Evolutionary conservation across 2,329 filamentous ascomycete species (phyloP).

Genomic region (Colletotrichum viniferum): DNA sequence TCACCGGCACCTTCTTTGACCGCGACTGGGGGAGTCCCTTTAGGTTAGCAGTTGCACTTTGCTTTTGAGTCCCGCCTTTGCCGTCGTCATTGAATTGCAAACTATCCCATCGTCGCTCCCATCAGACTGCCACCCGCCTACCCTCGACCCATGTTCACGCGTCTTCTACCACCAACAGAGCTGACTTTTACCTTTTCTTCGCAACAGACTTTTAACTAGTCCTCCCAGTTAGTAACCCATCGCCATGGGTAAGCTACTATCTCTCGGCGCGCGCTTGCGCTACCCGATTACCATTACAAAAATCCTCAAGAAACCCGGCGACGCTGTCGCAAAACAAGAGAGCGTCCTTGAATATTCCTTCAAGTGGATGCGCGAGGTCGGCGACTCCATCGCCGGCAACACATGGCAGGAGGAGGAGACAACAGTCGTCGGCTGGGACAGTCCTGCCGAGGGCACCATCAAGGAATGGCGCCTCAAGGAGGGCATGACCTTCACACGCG

Average conservation of each 20-base stretch:
- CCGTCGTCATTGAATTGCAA: not conserved
- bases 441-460: constrained; percentile 80
- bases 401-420: constrained; percentile 71
- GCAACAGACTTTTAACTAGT: not conserved
- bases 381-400: constrained; percentile 65
- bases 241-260: constrained; percentile 52
- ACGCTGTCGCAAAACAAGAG: constrained; percentile 76
- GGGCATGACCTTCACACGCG: constrained; percentile 66
- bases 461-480: constrained; percentile 76
- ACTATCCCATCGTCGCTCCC: not conserved
- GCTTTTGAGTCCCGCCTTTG: not conserved
- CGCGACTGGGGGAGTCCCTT: constrained; percentile 12
- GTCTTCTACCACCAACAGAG: not conserved
- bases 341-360: constrained; percentile 88
- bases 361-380: constrained; percentile 77
- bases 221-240: not conserved
- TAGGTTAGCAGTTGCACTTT: constrained; percentile 11
- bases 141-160: not conserved
- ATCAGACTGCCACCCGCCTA: not conserved
- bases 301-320: constrained; percentile 77
- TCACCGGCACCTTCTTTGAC: constrained; percentile 10
- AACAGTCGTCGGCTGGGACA: constrained; percentile 78
- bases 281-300: constrained; percentile 94
- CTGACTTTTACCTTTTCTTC: not conserved
- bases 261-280: constrained; percentile 69